A percentile compares a stretch with the other conserved stretches of the same genome.
Evolutionary conservation across 2,329 filamentous ascomycete species (phyloP).

Genomic region (Fusarium multiceps): DNA sequence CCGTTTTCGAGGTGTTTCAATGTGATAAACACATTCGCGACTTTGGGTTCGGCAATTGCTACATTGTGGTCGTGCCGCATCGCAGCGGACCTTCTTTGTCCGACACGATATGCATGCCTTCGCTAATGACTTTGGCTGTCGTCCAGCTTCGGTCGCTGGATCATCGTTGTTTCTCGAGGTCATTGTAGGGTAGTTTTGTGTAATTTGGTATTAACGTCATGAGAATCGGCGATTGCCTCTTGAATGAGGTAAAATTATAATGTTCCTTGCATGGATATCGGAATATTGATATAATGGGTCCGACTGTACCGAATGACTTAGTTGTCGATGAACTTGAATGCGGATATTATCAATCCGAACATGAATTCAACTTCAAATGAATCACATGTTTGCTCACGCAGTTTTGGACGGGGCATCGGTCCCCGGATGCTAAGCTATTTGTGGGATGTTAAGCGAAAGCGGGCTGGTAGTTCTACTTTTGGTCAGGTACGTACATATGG

Average conservation of each 20-base stretch:
- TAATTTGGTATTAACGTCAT: background rate
- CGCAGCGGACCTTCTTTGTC: constrained; percentile 17
- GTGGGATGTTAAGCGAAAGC: background rate
- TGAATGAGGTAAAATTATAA: background rate
- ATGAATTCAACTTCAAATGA: background rate
- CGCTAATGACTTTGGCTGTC: constrained; percentile 9
- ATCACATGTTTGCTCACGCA: background rate
- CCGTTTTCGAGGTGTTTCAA: constrained; percentile 13
- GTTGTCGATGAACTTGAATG: rapidly evolving
- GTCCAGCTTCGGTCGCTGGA: background rate
- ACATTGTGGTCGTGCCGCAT: constrained; percentile 3
- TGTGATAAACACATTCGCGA: constrained; percentile 3
- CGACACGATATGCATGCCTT: constrained; percentile 12
- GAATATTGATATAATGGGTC: background rate
- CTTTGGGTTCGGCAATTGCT: background rate
- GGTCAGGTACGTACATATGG: background rate
- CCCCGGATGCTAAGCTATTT: no score
- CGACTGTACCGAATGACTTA: rapidly evolving
- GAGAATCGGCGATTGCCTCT: background rate
- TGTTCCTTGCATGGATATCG: background rate
- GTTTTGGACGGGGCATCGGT: background rate
- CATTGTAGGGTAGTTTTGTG: background rate
- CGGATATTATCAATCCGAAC: background rate
- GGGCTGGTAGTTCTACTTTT: no score
- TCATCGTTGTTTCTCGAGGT: background rate